Base-by-base conservation (phyloP, 139 green algal genomes). In the Pleodorina starrii region DNA sequence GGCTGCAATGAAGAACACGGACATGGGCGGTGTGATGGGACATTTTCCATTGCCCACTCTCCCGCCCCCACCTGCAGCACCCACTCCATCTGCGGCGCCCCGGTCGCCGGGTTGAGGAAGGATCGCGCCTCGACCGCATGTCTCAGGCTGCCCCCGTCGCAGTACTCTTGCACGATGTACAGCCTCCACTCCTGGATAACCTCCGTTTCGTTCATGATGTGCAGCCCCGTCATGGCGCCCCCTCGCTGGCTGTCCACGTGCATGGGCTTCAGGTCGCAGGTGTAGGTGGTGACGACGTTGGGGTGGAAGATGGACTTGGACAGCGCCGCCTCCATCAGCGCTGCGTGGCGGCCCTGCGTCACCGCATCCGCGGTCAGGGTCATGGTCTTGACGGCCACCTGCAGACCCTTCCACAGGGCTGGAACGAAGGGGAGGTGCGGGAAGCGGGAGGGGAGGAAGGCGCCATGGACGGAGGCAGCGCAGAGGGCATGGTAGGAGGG, bases 81-180 rank as follows among this genome's bases (percentile, higher is more conserved):
- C 82, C 84, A 83, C 69, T 83, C 84, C 84, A 89, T 40, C 84
- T 89, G 84, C 36, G 84, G 68, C 5, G 59, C 5, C 35, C 69
- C 69, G 1, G 69, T 73, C 12, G 10, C 69, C 1, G 68, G 50
- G 69, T 74, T 89, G 48, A 83, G 69, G 84, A 89, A 89, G 48
- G 69, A 81, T 27, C 76, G 60, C 6, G 91, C 85, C 74, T 92
- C 54, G 38, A 90, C 74, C 36, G 75, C 83, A 40, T 91, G 80
- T 40, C 90, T 27, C 43, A 93, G 44, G 25, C 29, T 78, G 74
- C 87, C 87, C 12, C 69, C 86, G 76, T 89, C 54, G 57, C 87
- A 92, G 63, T 46, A 91, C 78, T 93, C 86, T 80, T 86, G 91
- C 68, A 93, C 88, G 48, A 93, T 93, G 75, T 93, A 93, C 51